phyloP scores from a whole-genome alignment of 192 early-diverging fungal genomes.

The Entomortierella chlamydospora region DNA sequence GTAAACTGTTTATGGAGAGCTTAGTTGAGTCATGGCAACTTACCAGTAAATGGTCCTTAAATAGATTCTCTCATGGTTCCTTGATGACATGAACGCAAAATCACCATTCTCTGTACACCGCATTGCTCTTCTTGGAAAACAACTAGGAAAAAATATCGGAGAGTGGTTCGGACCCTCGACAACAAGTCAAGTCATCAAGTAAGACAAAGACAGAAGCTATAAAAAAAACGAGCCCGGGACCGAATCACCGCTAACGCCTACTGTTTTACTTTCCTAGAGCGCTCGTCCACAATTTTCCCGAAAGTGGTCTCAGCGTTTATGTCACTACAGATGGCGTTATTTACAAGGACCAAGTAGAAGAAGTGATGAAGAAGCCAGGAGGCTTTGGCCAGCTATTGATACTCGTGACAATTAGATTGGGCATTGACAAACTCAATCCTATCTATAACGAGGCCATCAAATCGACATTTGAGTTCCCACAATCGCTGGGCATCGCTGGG shows the following conservation, averaged over 20 bases:
- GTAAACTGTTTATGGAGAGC: no score
- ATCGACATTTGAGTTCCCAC: slow-evolving; percentile 80
- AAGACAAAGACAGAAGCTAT: slow-evolving; percentile 10
- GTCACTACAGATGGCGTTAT: slow-evolving; percentile 87
- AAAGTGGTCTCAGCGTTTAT: slow-evolving; percentile 73
- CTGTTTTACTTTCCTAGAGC: slow-evolving; percentile 56
- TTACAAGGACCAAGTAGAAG: slow-evolving; percentile 77
- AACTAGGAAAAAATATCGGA: slow-evolving; percentile 91
- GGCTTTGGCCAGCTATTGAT: slow-evolving; percentile 81
- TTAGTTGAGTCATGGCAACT: not conserved
- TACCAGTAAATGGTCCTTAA: not conserved
- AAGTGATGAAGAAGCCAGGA: slow-evolving; percentile 55
- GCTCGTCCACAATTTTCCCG: slow-evolving; percentile 67
- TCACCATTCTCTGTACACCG: slow-evolving; percentile 94
- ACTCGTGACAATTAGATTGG: slow-evolving; percentile 88
- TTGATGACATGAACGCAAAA: slow-evolving; percentile 76
- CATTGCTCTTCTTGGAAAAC: slow-evolving; percentile 85
- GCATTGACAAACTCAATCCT: slow-evolving; percentile 90
- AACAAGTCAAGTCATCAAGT: slow-evolving; percentile 85
- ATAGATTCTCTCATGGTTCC: slow-evolving; percentile 80
- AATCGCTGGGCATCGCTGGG: slow-evolving; percentile 94
- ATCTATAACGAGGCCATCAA: slow-evolving; percentile 83
- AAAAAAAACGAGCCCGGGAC: not conserved
- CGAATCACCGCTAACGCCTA: slow-evolving; percentile 39
- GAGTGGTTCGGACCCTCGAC: slow-evolving; percentile 98